Evolutionary conservation across 345 rosid species (phyloP), one percentile per base, ranked within the genome.

Genomic region (Euphorbia peplus): DNA sequence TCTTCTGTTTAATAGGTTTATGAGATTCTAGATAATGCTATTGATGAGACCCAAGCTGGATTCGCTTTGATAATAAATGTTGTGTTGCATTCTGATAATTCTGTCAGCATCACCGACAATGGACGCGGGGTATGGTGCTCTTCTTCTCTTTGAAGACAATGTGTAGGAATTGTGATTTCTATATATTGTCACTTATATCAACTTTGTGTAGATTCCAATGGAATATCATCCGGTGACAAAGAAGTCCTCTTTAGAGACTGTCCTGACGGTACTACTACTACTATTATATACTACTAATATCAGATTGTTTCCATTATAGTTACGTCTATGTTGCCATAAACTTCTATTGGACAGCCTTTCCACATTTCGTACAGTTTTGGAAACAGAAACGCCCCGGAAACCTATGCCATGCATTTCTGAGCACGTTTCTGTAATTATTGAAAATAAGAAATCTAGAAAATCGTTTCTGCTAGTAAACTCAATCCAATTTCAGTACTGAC

Each of bases 41-140:
- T 95, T 46, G 99, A 95, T 68, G 99, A 95, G 83, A 97, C 98
- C 61, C 99, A 95, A 84, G 98, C 98, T 11, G 99, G 99, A 52
- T 84, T 78, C 81, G 99, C 98, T 52, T 81, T 93, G 48, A 83
- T 80, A 55, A 74, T 95, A 63, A 86, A 87, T 46, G 92, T 92
- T 39, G 37, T 88, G 75, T 70, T 95, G 13, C 86, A 79, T 75
- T 71, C 81, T 7, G 96, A 95, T 80, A 86, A 88, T 81, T 90
- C 97, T 42, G 98, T 90, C 41, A 86, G 97, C 81, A 84, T 92
- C 62, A 71, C 85, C 70, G 99, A 95, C 77, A 77, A 95, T 79
- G 99, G 99, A 3, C 97, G 98, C 24, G 99, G 99, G 90, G 99
- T 92, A 90, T 78, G 88, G n/a, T 57, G 50, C 50, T 15, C 24